A percentile compares a stretch with the other conserved stretches of the same genome.
Conservation (phyloP, 139 green algal genomes). For the Diplosphaera chodatii region DNA sequence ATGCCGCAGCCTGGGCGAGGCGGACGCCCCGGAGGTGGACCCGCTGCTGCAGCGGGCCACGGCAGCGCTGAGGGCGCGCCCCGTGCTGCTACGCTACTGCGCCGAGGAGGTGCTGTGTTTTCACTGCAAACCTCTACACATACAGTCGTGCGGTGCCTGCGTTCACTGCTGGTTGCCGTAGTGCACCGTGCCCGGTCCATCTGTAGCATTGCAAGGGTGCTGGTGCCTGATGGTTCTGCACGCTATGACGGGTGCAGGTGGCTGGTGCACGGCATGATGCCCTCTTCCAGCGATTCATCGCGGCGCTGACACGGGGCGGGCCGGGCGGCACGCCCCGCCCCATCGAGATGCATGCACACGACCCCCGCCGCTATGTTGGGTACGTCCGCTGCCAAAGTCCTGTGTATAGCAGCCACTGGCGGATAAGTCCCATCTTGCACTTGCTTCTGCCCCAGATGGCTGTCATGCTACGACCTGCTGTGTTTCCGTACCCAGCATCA, state of each 20-base stretch:
- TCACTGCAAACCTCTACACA: background rate
- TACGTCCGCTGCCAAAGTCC: background rate
- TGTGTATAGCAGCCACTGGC: background rate
- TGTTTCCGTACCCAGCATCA: no score
- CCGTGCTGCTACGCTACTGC: constrained; percentile 94
- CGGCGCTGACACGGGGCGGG: constrained; percentile 82
- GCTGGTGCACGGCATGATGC: constrained; percentile 82
- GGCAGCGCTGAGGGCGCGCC: constrained; percentile 68
- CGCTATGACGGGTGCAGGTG: no score
- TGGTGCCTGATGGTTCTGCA: no score
- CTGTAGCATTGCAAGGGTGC: no score
- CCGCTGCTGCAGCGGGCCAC: constrained; percentile 70
- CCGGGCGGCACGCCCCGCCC: constrained; percentile 71
- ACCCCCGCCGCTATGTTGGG: constrained; percentile 73
- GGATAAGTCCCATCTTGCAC: no score
- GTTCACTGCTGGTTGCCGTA: no score
- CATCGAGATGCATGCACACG: constrained; percentile 96
- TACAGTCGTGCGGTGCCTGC: background rate
- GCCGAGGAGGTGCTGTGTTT: constrained; percentile 75
- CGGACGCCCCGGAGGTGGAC: constrained; percentile 81
- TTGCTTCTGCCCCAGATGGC: no score
- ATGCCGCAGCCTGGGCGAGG: constrained; percentile 77
- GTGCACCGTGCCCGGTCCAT: no score
- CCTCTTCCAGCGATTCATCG: constrained; percentile 87
- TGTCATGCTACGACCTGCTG: no score